Evolutionary conservation across 2,329 filamentous ascomycete species (phyloP).

Genomic region (Claviceps pazoutovae): DNA sequence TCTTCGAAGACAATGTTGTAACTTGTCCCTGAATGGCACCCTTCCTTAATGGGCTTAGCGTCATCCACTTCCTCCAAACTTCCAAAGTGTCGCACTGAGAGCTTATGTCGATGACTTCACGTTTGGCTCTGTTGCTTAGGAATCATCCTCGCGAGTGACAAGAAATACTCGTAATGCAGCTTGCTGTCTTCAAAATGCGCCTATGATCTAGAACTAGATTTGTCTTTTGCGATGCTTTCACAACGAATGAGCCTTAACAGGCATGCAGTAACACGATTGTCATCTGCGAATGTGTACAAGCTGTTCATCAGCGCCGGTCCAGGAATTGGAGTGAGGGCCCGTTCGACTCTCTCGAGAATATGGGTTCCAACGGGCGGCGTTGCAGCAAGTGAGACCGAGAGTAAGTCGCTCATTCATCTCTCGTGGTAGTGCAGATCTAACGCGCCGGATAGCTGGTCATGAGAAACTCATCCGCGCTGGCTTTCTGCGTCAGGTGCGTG

Average conservation of each 20-base stretch:
- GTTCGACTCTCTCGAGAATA: constrained; percentile 47
- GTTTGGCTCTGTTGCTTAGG: neutral
- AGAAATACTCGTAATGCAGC: neutral
- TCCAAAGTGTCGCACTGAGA: neutral
- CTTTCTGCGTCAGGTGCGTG: constrained; percentile 54
- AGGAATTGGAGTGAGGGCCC: constrained; percentile 3
- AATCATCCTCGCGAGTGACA: neutral
- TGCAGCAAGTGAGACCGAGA: constrained; percentile 39
- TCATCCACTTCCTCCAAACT: too few relatives aligned
- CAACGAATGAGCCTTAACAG: constrained; percentile 7
- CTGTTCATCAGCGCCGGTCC: constrained; percentile 9
- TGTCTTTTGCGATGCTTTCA: constrained; percentile 7
- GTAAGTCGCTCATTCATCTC: constrained; percentile 17
- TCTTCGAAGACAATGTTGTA: neutral
- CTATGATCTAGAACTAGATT: neutral
- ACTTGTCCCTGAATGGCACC: neutral
- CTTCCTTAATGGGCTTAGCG: constrained; percentile 1
- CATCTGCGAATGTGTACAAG: constrained; percentile 7
- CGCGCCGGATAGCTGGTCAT: constrained; percentile 39
- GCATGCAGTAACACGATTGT: constrained; percentile 4
- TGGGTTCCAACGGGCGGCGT: constrained; percentile 70
- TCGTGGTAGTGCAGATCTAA: constrained; percentile 8
- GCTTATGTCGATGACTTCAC: neutral
- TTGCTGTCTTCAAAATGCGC: neutral
- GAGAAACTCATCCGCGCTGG: constrained; percentile 56